Evolutionary conservation across 345 rosid species (phyloP).

Genomic region (Geranium rotundifolium): DNA sequence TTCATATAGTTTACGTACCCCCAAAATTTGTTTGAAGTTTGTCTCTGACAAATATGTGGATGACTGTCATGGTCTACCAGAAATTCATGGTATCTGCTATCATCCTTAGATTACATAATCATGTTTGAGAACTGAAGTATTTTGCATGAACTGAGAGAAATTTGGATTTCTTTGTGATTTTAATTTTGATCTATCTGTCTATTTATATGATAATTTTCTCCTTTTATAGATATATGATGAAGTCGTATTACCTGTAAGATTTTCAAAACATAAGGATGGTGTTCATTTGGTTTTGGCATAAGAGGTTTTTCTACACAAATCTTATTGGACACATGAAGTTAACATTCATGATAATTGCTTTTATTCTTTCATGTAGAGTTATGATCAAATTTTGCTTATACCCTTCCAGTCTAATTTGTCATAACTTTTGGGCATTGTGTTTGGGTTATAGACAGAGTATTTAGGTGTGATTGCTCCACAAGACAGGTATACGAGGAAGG

Average conservation of each 20-base stretch:
- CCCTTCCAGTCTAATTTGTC: slow-evolving; percentile 11
- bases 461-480: slow-evolving; percentile 54
- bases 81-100: neutral
- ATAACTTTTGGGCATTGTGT: slow-evolving; percentile 11
- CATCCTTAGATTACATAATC: neutral
- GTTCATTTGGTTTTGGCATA: neutral
- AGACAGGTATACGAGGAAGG: slow-evolving; percentile 71
- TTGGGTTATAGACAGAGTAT: slow-evolving; percentile 60
- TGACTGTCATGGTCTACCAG: neutral
- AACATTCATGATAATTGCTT: neutral
- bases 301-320: neutral
- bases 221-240: no score
- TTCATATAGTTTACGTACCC: no score
- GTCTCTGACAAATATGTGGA: neutral
- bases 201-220: no score
- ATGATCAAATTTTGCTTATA: neutral
- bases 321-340: neutral
- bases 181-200: no score
- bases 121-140: neutral
- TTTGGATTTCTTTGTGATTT: neutral
- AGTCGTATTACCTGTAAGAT: no score
- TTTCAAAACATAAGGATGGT: no score
- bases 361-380: neutral
- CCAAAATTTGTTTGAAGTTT: neutral
- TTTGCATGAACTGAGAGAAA: neutral